Evolutionary conservation across 2,329 filamentous ascomycete genomes (phyloP).

Genomic region (Eutypella sp.): DNA sequence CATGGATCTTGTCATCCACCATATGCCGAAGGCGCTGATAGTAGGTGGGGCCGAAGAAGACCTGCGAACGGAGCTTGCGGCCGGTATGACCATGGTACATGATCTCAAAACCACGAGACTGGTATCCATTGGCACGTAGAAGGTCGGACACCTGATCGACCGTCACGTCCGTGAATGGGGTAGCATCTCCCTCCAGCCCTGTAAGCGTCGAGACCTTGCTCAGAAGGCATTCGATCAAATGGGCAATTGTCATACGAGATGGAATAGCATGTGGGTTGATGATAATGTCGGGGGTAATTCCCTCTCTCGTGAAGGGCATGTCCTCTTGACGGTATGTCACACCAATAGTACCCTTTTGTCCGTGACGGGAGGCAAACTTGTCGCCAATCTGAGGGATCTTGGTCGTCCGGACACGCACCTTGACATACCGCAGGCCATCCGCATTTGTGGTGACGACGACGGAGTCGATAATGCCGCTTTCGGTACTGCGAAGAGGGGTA

Average conservation of each 20-base stretch:
- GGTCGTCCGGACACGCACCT: constrained; percentile 93
- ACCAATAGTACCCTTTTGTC: constrained; percentile 98
- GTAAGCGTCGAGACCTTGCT: constrained; percentile 93
- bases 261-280: constrained; percentile 99
- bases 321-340: constrained; percentile 97
- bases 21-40: constrained; percentile 98
- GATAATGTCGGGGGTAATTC: constrained; percentile 89
- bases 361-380: constrained; percentile 98
- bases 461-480: constrained; percentile 93
- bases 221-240: constrained; percentile 97
- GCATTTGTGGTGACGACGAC: constrained; percentile 92
- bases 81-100: constrained; percentile 99
- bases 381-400: constrained; percentile 98
- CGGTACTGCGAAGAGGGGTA: constrained; percentile 88
- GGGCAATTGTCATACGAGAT: constrained; percentile 99
- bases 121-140: constrained; percentile 84
- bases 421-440: constrained; percentile 92
- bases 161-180: constrained; percentile 95
- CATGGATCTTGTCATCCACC: constrained; percentile 99
- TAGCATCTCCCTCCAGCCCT: constrained; percentile 94
- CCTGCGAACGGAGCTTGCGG: constrained; percentile 84
- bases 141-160: constrained; percentile 88
- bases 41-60: constrained; percentile 97
- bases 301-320: constrained; percentile 94
- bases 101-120: constrained; percentile 94